These are phyloP conservation scores for Lyophyllum shimeji DNA, from an alignment of 768 basidiomycete species.

Conservation along the genomic window DNA sequence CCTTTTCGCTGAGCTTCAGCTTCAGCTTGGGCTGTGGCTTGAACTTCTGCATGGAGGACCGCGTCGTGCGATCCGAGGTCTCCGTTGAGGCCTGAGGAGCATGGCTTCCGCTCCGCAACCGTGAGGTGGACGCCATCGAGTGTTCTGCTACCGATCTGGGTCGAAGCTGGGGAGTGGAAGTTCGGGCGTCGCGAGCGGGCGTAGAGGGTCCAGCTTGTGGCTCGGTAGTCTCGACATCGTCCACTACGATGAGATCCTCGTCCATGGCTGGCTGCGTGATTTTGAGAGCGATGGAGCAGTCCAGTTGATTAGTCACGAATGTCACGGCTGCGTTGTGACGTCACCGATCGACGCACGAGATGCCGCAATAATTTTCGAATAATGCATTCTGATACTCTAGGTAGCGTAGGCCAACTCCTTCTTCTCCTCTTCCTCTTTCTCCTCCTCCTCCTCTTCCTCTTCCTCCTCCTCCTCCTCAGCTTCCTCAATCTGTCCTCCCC, in stretches of 20 bases:
- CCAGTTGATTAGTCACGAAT: neutral
- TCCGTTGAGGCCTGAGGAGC: constrained; percentile 25
- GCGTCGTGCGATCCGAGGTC: constrained; percentile 51
- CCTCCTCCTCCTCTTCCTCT: neutral
- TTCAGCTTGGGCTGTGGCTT: constrained; percentile 78
- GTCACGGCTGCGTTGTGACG: no score
- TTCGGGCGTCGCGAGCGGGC: constrained; percentile 13
- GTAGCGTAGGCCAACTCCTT: no score
- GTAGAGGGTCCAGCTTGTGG: constrained; percentile 36
- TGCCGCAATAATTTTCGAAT: no score
- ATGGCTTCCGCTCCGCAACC: constrained; percentile 36
- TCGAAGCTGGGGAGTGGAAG: constrained; percentile 17
- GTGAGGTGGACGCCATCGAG: constrained; percentile 24
- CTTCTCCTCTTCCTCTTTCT: neutral
- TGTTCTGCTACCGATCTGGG: constrained; percentile 26
- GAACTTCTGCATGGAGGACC: constrained; percentile 48
- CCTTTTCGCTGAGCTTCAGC: constrained; percentile 83
- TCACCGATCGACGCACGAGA: no score
- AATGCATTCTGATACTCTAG: no score
- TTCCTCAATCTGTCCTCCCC: neutral
- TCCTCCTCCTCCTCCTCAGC: neutral
- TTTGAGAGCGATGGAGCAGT: neutral
- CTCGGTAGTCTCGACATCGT: constrained; percentile 48
- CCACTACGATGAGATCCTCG: constrained; percentile 63
- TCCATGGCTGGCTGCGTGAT: constrained; percentile 34